Evolutionary conservation across 2,329 filamentous ascomycete genomes (phyloP).

Genomic region (Pestalotiopsis sp.): DNA sequence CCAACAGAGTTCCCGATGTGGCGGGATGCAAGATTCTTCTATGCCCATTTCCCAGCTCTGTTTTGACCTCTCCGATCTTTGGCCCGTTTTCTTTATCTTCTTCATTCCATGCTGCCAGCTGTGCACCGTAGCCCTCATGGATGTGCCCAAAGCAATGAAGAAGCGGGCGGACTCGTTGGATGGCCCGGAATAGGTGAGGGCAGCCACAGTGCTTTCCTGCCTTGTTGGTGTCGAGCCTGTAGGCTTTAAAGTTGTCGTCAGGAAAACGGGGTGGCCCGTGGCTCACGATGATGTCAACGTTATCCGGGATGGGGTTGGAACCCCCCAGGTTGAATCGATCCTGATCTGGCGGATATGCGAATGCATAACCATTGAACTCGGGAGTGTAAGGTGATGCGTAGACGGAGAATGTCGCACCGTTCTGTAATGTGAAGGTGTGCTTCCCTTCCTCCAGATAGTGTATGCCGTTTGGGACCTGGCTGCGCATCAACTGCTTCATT

Average conservation of each 20-base stretch:
- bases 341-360: slow-evolving; percentile 27
- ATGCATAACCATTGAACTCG: slow-evolving; percentile 30
- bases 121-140: slow-evolving; percentile 55
- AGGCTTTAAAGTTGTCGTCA: slow-evolving; percentile 21
- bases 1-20: not conserved
- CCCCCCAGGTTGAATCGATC: slow-evolving; percentile 29
- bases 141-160: slow-evolving; percentile 68
- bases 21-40: not conserved
- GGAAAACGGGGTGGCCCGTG: slow-evolving; percentile 36
- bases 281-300: slow-evolving; percentile 40
- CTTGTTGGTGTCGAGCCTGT: slow-evolving; percentile 14
- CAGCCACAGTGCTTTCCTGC: slow-evolving; percentile 45
- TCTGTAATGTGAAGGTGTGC: slow-evolving; percentile 29
- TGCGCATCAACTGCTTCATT: not conserved
- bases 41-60: not conserved
- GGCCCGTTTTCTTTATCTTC: not conserved
- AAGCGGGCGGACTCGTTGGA: slow-evolving; percentile 49
- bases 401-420: slow-evolving; percentile 30
- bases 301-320: slow-evolving; percentile 22
- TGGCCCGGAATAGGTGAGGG: slow-evolving; percentile 52
- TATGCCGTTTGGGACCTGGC: not conserved
- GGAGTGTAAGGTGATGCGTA: slow-evolving; percentile 36
- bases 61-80: not conserved
- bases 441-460: slow-evolving; percentile 30
- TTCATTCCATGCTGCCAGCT: slow-evolving; percentile 37